Conservation (phyloP, 257 asterid genomes). For the Jacaranda copaia region DNA sequence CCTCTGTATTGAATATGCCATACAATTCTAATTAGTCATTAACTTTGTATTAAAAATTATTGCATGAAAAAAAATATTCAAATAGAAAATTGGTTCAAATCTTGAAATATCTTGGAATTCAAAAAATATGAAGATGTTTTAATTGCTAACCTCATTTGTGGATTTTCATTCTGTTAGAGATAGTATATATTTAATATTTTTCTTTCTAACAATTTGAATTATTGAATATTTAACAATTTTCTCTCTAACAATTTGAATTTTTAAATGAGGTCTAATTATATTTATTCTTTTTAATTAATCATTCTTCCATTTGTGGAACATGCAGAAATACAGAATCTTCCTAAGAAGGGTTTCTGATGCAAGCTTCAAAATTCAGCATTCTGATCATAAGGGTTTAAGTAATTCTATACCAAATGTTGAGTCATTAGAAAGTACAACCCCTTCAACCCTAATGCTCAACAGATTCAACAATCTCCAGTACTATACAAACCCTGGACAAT, state of each 20-base stretch:
- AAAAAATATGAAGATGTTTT: constrained; percentile 6
- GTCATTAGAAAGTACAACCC: constrained; percentile 14
- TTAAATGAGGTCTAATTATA: neutral
- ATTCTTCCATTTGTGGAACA: neutral
- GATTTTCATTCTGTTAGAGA: neutral
- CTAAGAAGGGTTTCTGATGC: constrained; percentile 42
- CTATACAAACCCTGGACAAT: constrained; percentile 9
- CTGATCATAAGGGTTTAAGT: constrained; percentile 25
- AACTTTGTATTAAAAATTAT: neutral
- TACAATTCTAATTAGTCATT: neutral
- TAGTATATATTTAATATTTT: neutral
- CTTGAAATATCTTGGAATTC: neutral
- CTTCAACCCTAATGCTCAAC: constrained; percentile 27
- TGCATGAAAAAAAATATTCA: constrained; percentile 7
- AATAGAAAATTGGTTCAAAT: neutral
- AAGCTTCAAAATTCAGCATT: constrained; percentile 39
- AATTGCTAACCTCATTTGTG: neutral
- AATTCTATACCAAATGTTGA: constrained; percentile 18
- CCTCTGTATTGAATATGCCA: neutral
- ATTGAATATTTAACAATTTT: neutral
- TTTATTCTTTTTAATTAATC: neutral
- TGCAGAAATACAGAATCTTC: constrained; percentile 52
- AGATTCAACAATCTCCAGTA: neutral
- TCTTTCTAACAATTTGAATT: too few relatives aligned
- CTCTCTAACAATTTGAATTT: neutral